Evolutionary conservation across 805 yeast species (phyloP).

Genomic region (Lipomyces sp.): DNA sequence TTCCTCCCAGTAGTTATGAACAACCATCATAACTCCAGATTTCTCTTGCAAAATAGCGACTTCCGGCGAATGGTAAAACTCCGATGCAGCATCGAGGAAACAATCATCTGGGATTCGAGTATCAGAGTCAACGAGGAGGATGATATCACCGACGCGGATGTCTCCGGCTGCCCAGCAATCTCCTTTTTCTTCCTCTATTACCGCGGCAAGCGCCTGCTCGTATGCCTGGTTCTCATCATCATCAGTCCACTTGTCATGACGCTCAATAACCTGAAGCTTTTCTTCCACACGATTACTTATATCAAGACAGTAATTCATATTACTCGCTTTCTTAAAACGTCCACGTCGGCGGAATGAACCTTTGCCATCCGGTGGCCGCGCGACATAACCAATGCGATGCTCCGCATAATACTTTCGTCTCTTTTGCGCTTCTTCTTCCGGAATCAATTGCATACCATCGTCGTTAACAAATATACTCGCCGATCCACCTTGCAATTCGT

Average conservation of each 20-base stretch:
- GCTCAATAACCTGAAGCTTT: constrained; percentile 5
- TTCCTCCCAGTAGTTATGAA: constrained; percentile 23
- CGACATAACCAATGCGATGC: constrained; percentile 18
- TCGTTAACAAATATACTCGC: constrained; percentile 22
- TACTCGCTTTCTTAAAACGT: constrained; percentile 24
- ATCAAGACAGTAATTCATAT: constrained; percentile 20
- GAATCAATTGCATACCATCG: constrained; percentile 24
- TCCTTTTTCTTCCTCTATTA: constrained; percentile 5
- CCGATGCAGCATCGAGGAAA: constrained; percentile 25
- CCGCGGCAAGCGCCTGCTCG: constrained; percentile 11
- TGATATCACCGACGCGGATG: constrained; percentile 19
- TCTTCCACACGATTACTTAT: constrained; percentile 17
- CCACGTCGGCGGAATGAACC: constrained; percentile 19
- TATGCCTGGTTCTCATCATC: constrained; percentile 10
- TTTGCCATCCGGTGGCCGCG: constrained; percentile 26
- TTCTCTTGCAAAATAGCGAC: constrained; percentile 19
- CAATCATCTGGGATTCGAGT: constrained; percentile 26
- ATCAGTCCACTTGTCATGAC: constrained; percentile 18
- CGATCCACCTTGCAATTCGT: constrained; percentile 25
- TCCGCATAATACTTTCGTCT: constrained; percentile 19
- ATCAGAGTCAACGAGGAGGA: constrained; percentile 22
- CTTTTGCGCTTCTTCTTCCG: constrained; percentile 11
- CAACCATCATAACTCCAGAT: constrained; percentile 26
- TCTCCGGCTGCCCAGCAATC: constrained; percentile 22
- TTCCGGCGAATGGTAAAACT: constrained; percentile 16